phyloP scores from a whole-genome alignment of 768 basidiomycete genomes.

The Amanita jacksonii region DNA sequence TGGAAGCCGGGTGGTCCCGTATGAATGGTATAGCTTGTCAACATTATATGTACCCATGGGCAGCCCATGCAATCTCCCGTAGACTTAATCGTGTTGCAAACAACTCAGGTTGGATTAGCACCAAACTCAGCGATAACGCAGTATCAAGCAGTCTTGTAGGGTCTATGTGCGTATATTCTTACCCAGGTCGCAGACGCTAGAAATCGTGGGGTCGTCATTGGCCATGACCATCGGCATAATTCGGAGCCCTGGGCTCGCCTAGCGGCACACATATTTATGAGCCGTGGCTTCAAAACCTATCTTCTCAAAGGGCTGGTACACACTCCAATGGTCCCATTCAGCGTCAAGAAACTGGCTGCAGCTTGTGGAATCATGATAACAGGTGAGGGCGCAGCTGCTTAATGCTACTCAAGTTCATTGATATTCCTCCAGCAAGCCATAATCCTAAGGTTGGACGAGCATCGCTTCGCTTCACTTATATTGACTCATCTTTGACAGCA shows the following conservation, averaged over 20 bases:
- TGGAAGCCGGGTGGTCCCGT: constrained; percentile 86
- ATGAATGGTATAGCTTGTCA: constrained; percentile 57
- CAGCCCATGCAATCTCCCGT: constrained; percentile 1
- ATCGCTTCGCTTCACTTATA: not conserved
- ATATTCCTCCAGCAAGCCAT: constrained; percentile 60
- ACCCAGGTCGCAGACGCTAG: constrained; percentile 41
- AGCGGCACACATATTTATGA: constrained; percentile 62
- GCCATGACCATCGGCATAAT: constrained; percentile 80
- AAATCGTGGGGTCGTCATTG: constrained; percentile 66
- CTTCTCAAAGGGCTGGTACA: constrained; percentile 63
- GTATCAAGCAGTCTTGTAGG: constrained; percentile 30
- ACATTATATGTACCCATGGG: too few species aligned
- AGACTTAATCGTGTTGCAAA: constrained; percentile 72
- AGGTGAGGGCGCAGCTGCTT: constrained; percentile 32
- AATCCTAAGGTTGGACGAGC: constrained; percentile 65
- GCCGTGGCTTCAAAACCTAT: constrained; percentile 58
- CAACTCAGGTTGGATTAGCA: constrained; percentile 53
- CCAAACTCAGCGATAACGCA: not conserved
- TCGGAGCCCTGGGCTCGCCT: constrained; percentile 70
- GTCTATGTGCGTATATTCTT: constrained; percentile 65
- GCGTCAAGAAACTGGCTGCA: constrained; percentile 53
- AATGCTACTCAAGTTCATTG: constrained; percentile 3
- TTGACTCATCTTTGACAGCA: constrained; percentile 29
- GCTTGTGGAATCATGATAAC: constrained; percentile 90
- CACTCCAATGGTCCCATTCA: constrained; percentile 84